These are phyloP conservation scores for Leishmania gerbilli DNA, from an alignment of 208 protist species.

Conservation along the genomic window DNA sequence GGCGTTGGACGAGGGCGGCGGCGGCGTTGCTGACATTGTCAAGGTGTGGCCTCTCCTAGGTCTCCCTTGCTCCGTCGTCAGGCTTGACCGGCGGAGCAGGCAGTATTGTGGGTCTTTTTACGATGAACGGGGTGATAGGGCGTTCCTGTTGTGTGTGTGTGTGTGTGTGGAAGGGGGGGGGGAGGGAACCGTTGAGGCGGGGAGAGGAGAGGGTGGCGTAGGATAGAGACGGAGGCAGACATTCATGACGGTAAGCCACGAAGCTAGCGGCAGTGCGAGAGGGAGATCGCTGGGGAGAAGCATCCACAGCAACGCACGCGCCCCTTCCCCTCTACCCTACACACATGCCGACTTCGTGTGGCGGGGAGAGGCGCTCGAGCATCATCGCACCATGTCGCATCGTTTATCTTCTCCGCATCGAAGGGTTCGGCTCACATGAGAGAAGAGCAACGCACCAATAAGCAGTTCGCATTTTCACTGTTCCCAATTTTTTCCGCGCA, in stretches of 20 bases:
- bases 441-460: too few species aligned
- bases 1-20: slow-evolving; percentile 8
- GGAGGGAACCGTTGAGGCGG: too few species aligned
- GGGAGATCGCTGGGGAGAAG: not conserved
- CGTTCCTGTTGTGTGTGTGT: not conserved
- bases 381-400: too few species aligned
- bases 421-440: too few species aligned
- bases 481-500: too few species aligned
- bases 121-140: not conserved
- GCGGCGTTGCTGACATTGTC: slow-evolving; percentile 16
- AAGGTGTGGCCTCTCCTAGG: not conserved
- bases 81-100: not conserved
- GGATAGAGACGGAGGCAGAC: too few species aligned
- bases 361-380: not conserved
- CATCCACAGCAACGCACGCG: not conserved
- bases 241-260: not conserved
- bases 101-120: not conserved
- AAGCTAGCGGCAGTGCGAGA: not conserved
- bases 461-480: too few species aligned
- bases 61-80: not conserved
- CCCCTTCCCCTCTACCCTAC: not conserved
- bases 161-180: not conserved
- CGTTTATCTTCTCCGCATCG: too few species aligned
- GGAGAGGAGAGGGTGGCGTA: not conserved
- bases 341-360: not conserved